Percentiles rank a stretch among this genome's conserved stretches.
Evolutionary conservation across 345 rosid species (phyloP).

Genomic region (Gossypium turneri): DNA sequence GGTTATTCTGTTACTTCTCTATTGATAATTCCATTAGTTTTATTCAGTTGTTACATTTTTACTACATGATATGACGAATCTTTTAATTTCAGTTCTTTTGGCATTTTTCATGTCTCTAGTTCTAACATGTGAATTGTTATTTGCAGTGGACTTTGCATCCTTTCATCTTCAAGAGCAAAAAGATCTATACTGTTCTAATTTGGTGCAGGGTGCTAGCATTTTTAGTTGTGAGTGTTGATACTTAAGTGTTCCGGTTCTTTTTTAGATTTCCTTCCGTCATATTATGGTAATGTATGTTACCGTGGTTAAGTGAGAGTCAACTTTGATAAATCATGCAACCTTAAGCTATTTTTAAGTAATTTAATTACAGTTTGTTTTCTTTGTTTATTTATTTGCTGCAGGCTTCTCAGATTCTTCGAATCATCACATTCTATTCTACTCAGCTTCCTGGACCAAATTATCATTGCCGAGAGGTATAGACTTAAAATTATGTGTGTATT

Average conservation of each 20-base stretch:
- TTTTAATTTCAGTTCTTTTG: constrained; percentile 1
- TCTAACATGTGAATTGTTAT: constrained; percentile 5
- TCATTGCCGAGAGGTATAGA: constrained; percentile 23
- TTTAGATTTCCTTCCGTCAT: neutral
- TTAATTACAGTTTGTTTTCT: constrained; percentile 17
- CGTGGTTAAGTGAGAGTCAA: neutral
- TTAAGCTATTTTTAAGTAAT: neutral
- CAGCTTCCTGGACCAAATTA: constrained; percentile 27
- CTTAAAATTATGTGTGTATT: neutral
- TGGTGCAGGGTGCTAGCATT: constrained; percentile 99
- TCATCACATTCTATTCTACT: constrained; percentile 85
- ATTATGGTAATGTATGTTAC: neutral
- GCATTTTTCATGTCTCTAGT: neutral
- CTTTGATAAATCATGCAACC: neutral
- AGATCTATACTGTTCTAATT: constrained; percentile 85
- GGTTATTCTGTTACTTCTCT: constrained; percentile 20
- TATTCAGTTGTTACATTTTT: too few species aligned
- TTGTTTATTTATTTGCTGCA: constrained; percentile 29
- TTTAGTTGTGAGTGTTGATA: constrained; percentile 70
- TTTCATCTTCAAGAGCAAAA: constrained; percentile 85
- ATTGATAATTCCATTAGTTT: too few species aligned
- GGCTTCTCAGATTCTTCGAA: constrained; percentile 88
- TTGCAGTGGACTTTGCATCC: constrained; percentile 99
- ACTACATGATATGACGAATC: neutral
- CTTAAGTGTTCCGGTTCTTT: neutral